Base-by-base conservation (phyloP, 495 filamentous ascomycete species). In the Tuber magnatum region DNA sequence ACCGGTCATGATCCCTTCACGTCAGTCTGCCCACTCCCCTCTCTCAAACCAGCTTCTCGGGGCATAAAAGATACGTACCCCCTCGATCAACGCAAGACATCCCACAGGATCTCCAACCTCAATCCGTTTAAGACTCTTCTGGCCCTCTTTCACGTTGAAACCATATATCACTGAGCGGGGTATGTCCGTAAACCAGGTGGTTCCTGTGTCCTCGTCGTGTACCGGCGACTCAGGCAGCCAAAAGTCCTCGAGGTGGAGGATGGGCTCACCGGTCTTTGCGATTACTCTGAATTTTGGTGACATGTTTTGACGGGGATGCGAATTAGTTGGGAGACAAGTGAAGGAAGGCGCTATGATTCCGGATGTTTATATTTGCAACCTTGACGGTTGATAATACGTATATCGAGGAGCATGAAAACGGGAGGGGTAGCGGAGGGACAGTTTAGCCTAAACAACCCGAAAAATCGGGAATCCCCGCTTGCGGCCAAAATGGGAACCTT, bases 161-260 rank as follows among this genome's bases (percentile, higher is more conserved):
- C 44, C 80, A 28, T 80, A 80, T 3, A 80, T 70, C 32, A 39
- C 74, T 0, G 78, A 32, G 14, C 71, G 22, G 16, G 79, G 79
- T 32, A 80, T 80, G n/a, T 80, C 78, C 0, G 78, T 76, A 39
- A 80, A 80, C 74, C 74, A 77, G 9, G 72, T 77, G 16, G 73
- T 72, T 3, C 79, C 74, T 2, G 74, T 77, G 42, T 73, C 71
- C 20, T 56, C 20, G 39, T 77, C 79, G 24, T 74, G 61, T 0
- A 80, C 71, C 22, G 79, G 79, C 0, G 78, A 80, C 38, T 80
- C 79, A 1, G 79, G 70, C 8, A 77, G 72, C 74, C 74, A 80
- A 44, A 80, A 80, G 10, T 81, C 78, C 12, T 76, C 73, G 16
- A 41, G 38, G 38, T 77, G 78, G 7, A 80, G 41, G 22, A 80